Evolutionary conservation across 2,329 filamentous ascomycete species (phyloP).

Genomic region (Xylariaceae sp.): DNA sequence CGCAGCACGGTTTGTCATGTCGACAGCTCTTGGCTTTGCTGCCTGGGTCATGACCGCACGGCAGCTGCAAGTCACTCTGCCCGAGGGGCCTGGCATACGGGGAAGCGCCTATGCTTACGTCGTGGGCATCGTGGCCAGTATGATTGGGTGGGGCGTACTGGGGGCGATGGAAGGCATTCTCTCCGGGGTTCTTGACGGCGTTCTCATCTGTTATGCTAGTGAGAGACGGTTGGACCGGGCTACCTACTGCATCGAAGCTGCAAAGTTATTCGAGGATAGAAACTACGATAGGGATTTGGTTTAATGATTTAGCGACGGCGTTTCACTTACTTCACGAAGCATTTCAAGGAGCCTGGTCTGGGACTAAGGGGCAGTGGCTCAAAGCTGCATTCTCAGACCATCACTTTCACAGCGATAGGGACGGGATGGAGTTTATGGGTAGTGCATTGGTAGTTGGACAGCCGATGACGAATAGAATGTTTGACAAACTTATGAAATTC

Average conservation of each 20-base stretch:
- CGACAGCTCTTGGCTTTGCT: conserved; percentile 82
- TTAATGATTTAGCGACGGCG: conserved; percentile 14
- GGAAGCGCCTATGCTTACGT: conserved; percentile 94
- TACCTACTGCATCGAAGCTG: conserved; percentile 88
- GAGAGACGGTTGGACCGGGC: conserved; percentile 72
- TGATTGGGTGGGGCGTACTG: conserved; percentile 91
- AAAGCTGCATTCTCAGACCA: conserved; percentile 4
- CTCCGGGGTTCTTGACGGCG: conserved; percentile 81
- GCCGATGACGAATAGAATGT: not conserved
- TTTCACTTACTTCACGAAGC: conserved; percentile 6
- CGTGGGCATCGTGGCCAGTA: conserved; percentile 85
- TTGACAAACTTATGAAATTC: conserved; percentile 7
- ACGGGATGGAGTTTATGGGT: conserved; percentile 9
- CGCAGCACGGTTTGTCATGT: conserved; percentile 88
- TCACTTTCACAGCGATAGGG: conserved; percentile 1
- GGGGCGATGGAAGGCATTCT: conserved; percentile 88
- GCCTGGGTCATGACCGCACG: conserved; percentile 95
- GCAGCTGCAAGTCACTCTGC: conserved; percentile 63
- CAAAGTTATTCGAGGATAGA: conserved; percentile 75
- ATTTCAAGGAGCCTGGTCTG: conserved; percentile 12
- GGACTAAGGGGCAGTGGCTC: conserved; percentile 4
- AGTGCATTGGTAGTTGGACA: not conserved
- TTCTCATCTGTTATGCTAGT: conserved; percentile 91
- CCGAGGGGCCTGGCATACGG: conserved; percentile 53
- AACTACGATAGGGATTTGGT: conserved; percentile 34